Percentiles rank a stretch among this genome's conserved stretches.
Conservation (phyloP, 768 basidiomycete species). For the Lentinula guzmanii region DNA sequence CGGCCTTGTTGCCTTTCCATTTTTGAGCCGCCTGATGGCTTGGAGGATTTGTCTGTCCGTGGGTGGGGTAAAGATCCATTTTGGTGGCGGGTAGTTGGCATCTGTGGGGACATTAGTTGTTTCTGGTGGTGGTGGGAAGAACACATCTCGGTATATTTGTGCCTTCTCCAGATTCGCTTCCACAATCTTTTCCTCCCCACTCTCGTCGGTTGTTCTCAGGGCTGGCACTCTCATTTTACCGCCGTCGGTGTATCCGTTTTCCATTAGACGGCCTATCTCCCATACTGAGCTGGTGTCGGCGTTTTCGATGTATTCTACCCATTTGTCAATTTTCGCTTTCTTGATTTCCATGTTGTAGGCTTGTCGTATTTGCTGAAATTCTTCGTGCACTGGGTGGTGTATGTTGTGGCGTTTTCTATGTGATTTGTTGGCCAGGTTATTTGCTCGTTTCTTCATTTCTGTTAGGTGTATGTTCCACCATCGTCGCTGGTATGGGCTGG, state of each 20-base stretch:
- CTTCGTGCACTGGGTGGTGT: slow-evolving; percentile 18
- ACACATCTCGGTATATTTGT: neutral
- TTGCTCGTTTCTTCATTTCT: neutral
- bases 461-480: neutral
- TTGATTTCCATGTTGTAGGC: slow-evolving; percentile 11
- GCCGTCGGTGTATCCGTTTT: neutral
- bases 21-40: neutral
- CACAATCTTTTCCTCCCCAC: neutral
- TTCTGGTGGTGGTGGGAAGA: neutral
- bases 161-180: neutral
- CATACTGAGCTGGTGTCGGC: neutral
- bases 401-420: neutral
- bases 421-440: neutral
- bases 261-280: neutral
- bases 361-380: slow-evolving; percentile 9
- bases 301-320: slow-evolving; percentile 14
- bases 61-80: neutral
- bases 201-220: neutral
- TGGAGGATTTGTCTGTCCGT: neutral
- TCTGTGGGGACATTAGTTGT: neutral
- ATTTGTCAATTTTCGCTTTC: slow-evolving; percentile 18
- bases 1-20: neutral
- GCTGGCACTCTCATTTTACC: neutral
- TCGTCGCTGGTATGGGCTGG: neutral
- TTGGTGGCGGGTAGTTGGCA: neutral